Evolutionary conservation across 2,329 filamentous ascomycete genomes (phyloP).

Genomic region (Cadophora sp.): DNA sequence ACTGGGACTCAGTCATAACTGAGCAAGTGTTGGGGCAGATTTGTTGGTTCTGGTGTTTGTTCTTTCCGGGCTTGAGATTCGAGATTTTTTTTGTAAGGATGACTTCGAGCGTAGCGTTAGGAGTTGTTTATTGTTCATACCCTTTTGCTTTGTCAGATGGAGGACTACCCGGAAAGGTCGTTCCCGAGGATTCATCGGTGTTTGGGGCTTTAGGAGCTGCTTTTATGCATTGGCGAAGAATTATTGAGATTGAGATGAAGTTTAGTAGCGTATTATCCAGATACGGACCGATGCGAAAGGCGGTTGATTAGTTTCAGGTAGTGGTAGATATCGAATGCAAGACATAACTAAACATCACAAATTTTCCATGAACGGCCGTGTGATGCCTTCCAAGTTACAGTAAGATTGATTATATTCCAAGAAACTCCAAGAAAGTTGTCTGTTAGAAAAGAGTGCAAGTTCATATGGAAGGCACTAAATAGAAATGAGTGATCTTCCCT

Average conservation of each 20-base stretch:
- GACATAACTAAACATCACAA: not conserved
- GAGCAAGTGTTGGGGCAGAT: not conserved
- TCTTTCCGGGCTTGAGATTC: not conserved
- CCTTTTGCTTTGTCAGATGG: conserved; percentile 12
- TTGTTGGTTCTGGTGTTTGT: conserved; percentile 2
- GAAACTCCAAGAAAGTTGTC: too few species aligned
- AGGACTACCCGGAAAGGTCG: not conserved
- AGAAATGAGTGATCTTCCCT: too few species aligned
- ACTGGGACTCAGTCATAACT: conserved; percentile 31
- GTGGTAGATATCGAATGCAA: not conserved
- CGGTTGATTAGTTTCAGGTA: not conserved
- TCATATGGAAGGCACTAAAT: too few species aligned
- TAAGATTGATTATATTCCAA: too few species aligned
- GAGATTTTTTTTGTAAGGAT: conserved; percentile 6
- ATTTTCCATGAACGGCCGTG: not conserved
- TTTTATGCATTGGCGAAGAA: not conserved
- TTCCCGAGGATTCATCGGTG: not conserved
- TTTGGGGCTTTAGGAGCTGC: not conserved
- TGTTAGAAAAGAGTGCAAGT: too few species aligned
- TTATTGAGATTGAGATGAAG: not conserved
- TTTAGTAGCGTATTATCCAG: not conserved
- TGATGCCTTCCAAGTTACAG: too few species aligned
- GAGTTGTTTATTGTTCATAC: conserved; percentile 25
- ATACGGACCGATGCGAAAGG: not conserved
- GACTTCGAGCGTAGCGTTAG: conserved; percentile 25